These are phyloP conservation scores for Panaeolus papilionaceus DNA, from an alignment of 768 basidiomycete genomes.

Conservation along the genomic window DNA sequence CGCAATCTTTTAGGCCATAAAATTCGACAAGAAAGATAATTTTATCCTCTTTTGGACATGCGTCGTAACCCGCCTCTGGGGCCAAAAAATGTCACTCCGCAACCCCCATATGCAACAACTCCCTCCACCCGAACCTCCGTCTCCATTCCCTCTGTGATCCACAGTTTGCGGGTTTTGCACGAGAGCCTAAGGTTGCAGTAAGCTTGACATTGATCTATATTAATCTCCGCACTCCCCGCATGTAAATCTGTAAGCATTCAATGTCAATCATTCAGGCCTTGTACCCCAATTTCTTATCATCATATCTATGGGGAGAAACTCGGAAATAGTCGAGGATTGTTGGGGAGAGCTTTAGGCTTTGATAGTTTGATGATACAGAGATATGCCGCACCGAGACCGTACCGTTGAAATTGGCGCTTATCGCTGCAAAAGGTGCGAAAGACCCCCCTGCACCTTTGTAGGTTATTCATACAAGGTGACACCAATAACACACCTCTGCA, in stretches of 20 bases:
- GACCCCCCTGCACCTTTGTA: not conserved
- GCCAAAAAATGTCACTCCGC: not conserved
- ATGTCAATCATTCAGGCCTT: not conserved
- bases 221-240: constrained; percentile 15
- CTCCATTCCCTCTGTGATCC: not conserved
- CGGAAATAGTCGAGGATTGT: not conserved
- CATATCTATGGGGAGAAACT: not conserved
- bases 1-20: not conserved
- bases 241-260: not conserved
- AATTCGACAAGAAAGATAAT: constrained; percentile 11
- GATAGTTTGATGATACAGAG: not conserved
- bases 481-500: not conserved
- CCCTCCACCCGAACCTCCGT: not conserved
- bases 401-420: constrained; percentile 10
- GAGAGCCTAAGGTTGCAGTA: not conserved
- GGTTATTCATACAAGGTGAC: not conserved
- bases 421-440: constrained; percentile 10
- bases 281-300: not conserved
- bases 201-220: not conserved
- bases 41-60: constrained; percentile 11
- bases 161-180: not conserved
- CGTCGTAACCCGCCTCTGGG: not conserved
- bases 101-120: not conserved
- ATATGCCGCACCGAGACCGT: not conserved
- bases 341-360: constrained; percentile 3